These are phyloP conservation scores for Cymbidium sinense DNA, from an alignment of 106 monocot species.

Conservation along the genomic window DNA sequence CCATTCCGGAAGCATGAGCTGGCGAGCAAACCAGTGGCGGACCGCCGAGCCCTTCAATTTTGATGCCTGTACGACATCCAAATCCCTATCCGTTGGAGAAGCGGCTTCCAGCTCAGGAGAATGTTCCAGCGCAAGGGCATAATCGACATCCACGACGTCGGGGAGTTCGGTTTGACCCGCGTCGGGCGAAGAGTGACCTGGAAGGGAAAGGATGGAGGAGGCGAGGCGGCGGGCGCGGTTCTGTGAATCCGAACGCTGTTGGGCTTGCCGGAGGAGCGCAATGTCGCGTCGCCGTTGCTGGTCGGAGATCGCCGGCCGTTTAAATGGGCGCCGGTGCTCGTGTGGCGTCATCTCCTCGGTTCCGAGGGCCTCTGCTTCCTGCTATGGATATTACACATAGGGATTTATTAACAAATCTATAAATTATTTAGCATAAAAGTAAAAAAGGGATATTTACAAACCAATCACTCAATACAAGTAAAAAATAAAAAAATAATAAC, in stretches of 20 bases:
- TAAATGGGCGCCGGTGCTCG: constrained; percentile 75
- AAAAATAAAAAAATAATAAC: too few relatives aligned
- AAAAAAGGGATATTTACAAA: too few relatives aligned
- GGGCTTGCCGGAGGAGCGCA: constrained; percentile 63
- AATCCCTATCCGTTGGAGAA: constrained; percentile 15
- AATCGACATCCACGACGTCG: not conserved
- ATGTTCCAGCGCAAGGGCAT: not conserved
- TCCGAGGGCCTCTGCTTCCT: too few relatives aligned
- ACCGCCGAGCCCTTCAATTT: constrained; percentile 64
- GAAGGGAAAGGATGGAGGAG: constrained; percentile 47
- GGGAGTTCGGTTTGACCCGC: not conserved
- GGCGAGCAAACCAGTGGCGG: constrained; percentile 76
- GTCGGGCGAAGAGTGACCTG: not conserved
- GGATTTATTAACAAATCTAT: too few relatives aligned
- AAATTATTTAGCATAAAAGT: too few relatives aligned
- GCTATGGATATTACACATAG: too few relatives aligned
- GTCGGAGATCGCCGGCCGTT: constrained; percentile 75
- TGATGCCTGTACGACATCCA: constrained; percentile 49
- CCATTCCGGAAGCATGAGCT: constrained; percentile 97
- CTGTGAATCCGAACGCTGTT: constrained; percentile 83
- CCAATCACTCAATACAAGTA: too few relatives aligned
- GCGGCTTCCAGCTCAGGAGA: constrained; percentile 3
- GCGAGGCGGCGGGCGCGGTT: constrained; percentile 76
- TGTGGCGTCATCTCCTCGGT: constrained; percentile 33
- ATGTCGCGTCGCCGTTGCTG: constrained; percentile 84